phyloP scores from a whole-genome alignment of 495 filamentous ascomycete species.

The Penicillium mononematosum region DNA sequence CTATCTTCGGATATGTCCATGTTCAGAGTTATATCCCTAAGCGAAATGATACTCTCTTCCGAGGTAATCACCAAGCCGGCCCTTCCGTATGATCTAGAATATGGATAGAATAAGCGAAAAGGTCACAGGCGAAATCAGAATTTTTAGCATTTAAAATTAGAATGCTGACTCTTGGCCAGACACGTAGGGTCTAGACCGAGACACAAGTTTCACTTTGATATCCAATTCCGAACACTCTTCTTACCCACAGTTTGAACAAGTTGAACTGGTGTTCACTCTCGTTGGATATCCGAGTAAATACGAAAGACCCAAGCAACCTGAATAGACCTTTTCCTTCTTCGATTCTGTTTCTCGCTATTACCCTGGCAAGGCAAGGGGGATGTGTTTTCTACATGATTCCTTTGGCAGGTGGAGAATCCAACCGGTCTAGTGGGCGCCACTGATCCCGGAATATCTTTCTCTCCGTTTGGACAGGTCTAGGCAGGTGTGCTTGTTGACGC shows the following conservation, averaged over 20 bases:
- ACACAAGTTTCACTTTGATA: conserved; percentile 9
- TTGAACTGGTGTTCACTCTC: not conserved
- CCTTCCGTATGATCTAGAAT: conserved; percentile 1
- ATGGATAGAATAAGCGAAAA: not conserved
- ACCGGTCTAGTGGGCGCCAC: not conserved
- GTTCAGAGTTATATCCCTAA: not conserved
- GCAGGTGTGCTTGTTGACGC: conserved; percentile 1
- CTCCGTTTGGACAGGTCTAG: conserved; percentile 11
- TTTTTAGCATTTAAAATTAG: conserved; percentile 7
- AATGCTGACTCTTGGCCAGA: not conserved
- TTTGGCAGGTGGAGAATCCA: conserved; percentile 17
- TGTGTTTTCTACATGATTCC: conserved; percentile 9
- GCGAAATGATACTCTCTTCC: not conserved
- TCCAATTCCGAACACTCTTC: not conserved
- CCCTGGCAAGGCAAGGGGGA: conserved; percentile 11
- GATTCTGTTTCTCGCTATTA: not conserved
- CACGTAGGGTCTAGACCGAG: conserved; percentile 10
- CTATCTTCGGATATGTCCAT: not conserved
- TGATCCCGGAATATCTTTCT: no score
- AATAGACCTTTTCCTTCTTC: not conserved
- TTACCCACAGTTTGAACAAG: not conserved
- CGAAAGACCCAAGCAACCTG: not conserved
- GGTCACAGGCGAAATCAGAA: conserved; percentile 1
- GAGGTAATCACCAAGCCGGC: not conserved
- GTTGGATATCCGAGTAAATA: not conserved